Conservation (phyloP, 2,329 filamentous ascomycete genomes). For the Helotiales sp. region DNA sequence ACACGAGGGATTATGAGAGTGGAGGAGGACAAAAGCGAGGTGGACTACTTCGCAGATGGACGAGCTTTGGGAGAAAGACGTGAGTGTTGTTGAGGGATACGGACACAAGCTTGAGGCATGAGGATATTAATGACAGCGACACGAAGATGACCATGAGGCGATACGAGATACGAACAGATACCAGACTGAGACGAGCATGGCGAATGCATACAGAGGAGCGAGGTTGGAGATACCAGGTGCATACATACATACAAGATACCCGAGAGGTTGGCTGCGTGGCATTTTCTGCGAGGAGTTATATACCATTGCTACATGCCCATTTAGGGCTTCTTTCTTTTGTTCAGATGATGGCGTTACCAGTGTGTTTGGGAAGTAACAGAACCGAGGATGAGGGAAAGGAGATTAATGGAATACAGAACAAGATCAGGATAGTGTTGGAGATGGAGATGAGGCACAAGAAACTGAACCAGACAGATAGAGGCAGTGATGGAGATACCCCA, state of each 20-base stretch:
- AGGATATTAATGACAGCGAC: too few species aligned
- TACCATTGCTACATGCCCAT: not conserved
- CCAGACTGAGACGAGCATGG: not conserved
- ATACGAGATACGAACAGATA: not conserved
- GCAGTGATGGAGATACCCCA: not conserved
- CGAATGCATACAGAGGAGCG: not conserved
- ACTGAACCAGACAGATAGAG: not conserved
- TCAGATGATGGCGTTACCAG: not conserved
- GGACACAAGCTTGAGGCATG: too few species aligned
- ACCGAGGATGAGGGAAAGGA: not conserved
- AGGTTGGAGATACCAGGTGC: not conserved
- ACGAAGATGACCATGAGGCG: not conserved
- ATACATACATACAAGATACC: not conserved
- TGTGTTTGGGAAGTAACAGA: too few species aligned
- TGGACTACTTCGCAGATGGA: slow-evolving; percentile 8
- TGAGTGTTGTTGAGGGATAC: not conserved
- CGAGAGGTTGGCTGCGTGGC: not conserved
- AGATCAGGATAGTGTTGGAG: not conserved
- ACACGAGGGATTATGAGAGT: not conserved
- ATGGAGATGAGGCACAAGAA: not conserved
- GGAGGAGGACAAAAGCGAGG: not conserved
- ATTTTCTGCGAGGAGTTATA: not conserved
- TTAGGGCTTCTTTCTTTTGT: not conserved
- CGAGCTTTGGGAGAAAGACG: slow-evolving; percentile 8
- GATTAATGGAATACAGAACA: not conserved